These are phyloP conservation scores for Leccinum incarnatum DNA, from an alignment of 768 basidiomycete species.

Conservation along the genomic window DNA sequence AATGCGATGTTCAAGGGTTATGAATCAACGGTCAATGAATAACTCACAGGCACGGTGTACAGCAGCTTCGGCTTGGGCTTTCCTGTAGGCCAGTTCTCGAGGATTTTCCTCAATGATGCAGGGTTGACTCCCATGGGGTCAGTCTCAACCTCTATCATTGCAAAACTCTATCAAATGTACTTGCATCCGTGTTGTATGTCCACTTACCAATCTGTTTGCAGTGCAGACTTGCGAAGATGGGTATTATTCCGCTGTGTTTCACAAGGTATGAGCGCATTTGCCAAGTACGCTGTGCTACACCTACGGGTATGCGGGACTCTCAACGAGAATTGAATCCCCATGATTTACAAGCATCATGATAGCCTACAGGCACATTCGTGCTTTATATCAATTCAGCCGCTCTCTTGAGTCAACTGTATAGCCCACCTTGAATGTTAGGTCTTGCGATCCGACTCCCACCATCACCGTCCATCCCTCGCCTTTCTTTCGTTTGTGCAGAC, in stretches of 20 bases:
- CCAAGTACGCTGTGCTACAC: neutral
- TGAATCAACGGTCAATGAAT: neutral
- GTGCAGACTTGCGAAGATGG: conserved; percentile 49
- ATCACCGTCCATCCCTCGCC: conserved; percentile 67
- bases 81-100: conserved; percentile 64
- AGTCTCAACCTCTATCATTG: conserved; percentile 59
- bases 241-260: conserved; percentile 51
- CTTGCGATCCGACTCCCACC: conserved; percentile 77
- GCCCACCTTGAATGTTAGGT: conserved; percentile 72
- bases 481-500: conserved; percentile 54
- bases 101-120: conserved; percentile 50
- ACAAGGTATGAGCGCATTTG: neutral
- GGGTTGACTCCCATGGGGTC: conserved; percentile 66
- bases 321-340: conserved; percentile 75
- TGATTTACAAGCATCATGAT: conserved; percentile 62
- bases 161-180: conserved; percentile 25
- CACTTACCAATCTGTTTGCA: conserved; percentile 51
- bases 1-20: neutral
- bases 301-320: conserved; percentile 69
- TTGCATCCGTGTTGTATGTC: conserved; percentile 5
- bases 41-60: conserved; percentile 66
- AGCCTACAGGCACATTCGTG: conserved; percentile 40
- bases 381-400: neutral
- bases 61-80: conserved; percentile 69
- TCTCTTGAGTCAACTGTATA: neutral